Conservation (phyloP, 2,329 filamentous ascomycete species). For the Xylaria sp. region DNA sequence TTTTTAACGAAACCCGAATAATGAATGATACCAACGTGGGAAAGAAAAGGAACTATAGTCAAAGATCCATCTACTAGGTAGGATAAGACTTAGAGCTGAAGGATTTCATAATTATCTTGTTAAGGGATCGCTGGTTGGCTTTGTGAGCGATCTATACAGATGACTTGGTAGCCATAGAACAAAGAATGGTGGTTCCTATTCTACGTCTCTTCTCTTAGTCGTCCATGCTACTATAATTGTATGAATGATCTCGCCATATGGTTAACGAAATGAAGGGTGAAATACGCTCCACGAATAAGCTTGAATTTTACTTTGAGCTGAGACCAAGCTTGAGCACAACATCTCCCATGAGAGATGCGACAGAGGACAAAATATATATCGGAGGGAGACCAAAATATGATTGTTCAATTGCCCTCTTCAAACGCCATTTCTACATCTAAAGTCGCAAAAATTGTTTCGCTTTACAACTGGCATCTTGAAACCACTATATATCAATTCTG, state of each 20-base stretch:
- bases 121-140: background rate
- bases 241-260: background rate
- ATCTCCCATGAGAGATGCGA: background rate
- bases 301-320: background rate
- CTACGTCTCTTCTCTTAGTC: background rate
- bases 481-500: conserved; percentile 16
- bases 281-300: background rate
- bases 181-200: background rate
- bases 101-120: background rate
- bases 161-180: background rate
- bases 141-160: background rate
- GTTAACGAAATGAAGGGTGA: background rate
- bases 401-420: conserved; percentile 37
- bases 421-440: conserved; percentile 36
- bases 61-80: background rate
- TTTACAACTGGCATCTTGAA: conserved; percentile 23
- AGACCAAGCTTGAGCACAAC: background rate
- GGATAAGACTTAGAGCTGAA: background rate
- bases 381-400: conserved; percentile 19
- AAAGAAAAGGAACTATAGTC: background rate
- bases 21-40: background rate
- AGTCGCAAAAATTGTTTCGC: conserved; percentile 3
- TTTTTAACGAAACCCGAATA: background rate
- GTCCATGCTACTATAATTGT: background rate
- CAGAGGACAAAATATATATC: background rate